Evolutionary conservation across 768 basidiomycete species (phyloP).

Genomic region (Pisolithus orientalis): DNA sequence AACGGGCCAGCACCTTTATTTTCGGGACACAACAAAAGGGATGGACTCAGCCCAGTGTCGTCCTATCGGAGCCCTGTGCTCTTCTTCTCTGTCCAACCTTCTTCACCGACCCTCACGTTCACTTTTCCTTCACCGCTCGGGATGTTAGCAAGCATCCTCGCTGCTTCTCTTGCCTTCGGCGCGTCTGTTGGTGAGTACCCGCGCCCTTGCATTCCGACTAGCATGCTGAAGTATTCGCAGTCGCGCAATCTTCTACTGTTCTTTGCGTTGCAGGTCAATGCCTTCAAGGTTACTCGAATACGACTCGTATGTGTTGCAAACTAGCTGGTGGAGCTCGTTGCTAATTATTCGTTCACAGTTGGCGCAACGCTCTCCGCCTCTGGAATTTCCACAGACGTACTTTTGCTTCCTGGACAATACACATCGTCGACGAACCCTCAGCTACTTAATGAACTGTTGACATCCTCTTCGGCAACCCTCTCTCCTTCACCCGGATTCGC

Average conservation of each 20-base stretch:
- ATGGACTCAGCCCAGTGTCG: constrained; percentile 10
- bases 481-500: constrained; percentile 58
- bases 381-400: constrained; percentile 45
- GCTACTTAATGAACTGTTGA: constrained; percentile 61
- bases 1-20: constrained; percentile 21
- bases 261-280: constrained; percentile 89
- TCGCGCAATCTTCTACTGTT: constrained; percentile 54
- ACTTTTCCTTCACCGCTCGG: constrained; percentile 18
- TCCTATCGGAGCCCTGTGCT: constrained; percentile 15
- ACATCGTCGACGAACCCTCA: constrained; percentile 64
- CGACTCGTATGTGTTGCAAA: constrained; percentile 44
- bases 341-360: constrained; percentile 38
- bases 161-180: constrained; percentile 30
- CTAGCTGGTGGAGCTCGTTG: constrained; percentile 1
- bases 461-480: constrained; percentile 55
- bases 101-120: constrained; percentile 12
- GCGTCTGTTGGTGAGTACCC: constrained; percentile 32
- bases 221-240: constrained; percentile 22
- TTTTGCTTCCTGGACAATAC: constrained; percentile 75
- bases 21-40: constrained; percentile 22
- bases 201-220: background rate
- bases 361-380: constrained; percentile 59
- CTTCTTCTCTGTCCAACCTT: constrained; percentile 8
- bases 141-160: constrained; percentile 37
- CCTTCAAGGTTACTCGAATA: constrained; percentile 71